Evolutionary conservation across 805 yeast species (phyloP), one percentile per base, ranked within the genome.

Genomic region (Martiniozyma abietophila): DNA sequence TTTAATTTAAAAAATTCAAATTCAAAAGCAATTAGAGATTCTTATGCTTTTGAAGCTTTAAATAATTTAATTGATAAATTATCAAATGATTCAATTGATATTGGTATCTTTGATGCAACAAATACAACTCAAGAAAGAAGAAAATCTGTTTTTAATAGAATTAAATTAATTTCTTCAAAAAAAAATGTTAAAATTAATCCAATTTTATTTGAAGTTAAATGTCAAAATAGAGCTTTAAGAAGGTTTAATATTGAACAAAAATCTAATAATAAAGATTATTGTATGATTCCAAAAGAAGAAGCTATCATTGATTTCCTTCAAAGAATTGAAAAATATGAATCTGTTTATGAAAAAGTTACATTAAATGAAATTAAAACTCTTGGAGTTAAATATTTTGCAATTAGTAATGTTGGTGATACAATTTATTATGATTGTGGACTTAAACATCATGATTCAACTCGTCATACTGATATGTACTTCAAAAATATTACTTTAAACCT

Each of bases 31-130:
- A 62, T 83, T 29, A 70, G 96, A 43, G 96, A 89, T 48, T 70
- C 76, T 50, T 92, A 95, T 94, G 97, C 97, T 1, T 76, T 84
- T 74, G 94, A 88, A 47, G 89, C 97, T 0, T 61, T 89, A 38
- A 82, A 81, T 39, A 80, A 79, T 48, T 60, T 92, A 32, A 64
- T 85, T 17, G 80, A 81, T 43, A 77, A 78, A 54, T 69, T 92
- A 7, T 53, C 81, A 25, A 66, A 71, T 16, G 92, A 86, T 2
- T 67, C 73, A n/a, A 94, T 95, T 1, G 78, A 88, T 5, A 92
- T 89, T 4, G 98, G 96, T 2, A 79, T 89, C 9, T 76, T 81
- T 49, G 94, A 81, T 55, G 92, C 92, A n/a, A 56, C 61, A 6
- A 56, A 56, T 34, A 74, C 84, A 5, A 80, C 88, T 4, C 68